Evolutionary conservation across 2,329 filamentous ascomycete species (phyloP).

Genomic region (Diaporthe eres): DNA sequence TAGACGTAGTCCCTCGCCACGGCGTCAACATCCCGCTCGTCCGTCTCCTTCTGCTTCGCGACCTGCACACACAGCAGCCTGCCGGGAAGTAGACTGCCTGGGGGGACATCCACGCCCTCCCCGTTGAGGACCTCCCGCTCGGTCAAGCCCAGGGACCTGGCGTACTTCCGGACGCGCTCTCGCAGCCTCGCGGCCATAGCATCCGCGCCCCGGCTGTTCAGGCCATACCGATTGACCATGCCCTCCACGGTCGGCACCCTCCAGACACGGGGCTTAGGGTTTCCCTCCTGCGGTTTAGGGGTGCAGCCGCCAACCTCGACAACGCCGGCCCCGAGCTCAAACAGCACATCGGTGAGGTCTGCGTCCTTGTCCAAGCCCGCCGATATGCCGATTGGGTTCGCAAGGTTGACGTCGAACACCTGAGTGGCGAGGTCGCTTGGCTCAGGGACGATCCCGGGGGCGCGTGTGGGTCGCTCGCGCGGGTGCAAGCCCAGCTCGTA

Average conservation of each 20-base stretch:
- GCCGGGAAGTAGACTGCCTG: constrained; percentile 83
- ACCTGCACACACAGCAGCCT: constrained; percentile 90
- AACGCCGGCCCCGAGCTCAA: constrained; percentile 86
- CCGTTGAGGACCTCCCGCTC: constrained; percentile 84
- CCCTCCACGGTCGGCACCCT: constrained; percentile 86
- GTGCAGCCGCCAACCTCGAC: constrained; percentile 96
- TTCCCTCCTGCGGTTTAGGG: constrained; percentile 88
- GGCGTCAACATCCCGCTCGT: constrained; percentile 86
- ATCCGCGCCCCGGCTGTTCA: constrained; percentile 93
- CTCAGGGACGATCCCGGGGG: constrained; percentile 51
- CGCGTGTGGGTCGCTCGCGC: constrained; percentile 75
- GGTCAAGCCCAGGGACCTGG: constrained; percentile 77
- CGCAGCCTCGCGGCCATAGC: constrained; percentile 84
- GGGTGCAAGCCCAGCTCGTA: constrained; percentile 84
- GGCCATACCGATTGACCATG: constrained; percentile 94
- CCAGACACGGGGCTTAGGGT: constrained; percentile 90
- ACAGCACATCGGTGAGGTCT: constrained; percentile 86
- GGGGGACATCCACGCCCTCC: constrained; percentile 77
- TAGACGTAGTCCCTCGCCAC: constrained; percentile 88
- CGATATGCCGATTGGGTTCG: constrained; percentile 94
- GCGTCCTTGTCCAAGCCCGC: constrained; percentile 57
- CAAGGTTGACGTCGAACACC: constrained; percentile 83
- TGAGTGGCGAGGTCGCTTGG: constrained; percentile 57
- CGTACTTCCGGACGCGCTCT: constrained; percentile 83
- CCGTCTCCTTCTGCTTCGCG: constrained; percentile 95